A percentile compares a stretch with the other conserved stretches of the same genome.
Evolutionary conservation across 2,329 filamentous ascomycete genomes (phyloP).

Genomic region (Exophiala calicioides): DNA sequence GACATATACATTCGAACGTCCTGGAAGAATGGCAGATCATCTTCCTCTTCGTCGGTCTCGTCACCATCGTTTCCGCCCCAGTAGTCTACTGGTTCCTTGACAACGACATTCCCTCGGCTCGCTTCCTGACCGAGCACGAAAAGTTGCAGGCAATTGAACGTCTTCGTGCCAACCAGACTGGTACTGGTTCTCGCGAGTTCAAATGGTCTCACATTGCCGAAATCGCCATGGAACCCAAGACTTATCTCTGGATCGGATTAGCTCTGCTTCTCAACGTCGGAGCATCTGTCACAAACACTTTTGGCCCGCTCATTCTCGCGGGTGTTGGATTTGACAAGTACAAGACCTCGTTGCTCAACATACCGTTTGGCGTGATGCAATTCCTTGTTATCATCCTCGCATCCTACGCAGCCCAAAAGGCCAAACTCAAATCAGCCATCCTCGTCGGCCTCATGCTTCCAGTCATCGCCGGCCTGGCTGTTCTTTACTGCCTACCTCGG

Average conservation of each 20-base stretch:
- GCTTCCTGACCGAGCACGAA: constrained; percentile 51
- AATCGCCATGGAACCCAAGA: constrained; percentile 47
- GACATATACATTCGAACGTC: constrained; percentile 50
- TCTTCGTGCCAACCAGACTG: constrained; percentile 53
- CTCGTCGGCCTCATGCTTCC: constrained; percentile 58
- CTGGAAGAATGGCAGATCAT: constrained; percentile 58
- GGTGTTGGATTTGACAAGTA: constrained; percentile 63
- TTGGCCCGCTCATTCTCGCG: constrained; percentile 63
- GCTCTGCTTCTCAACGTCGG: constrained; percentile 65
- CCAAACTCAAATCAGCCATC: constrained; percentile 58
- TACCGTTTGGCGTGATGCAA: constrained; percentile 66
- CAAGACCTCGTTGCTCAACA: constrained; percentile 62
- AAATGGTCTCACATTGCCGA: constrained; percentile 49
- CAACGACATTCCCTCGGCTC: constrained; percentile 57
- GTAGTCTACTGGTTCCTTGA: constrained; percentile 63
- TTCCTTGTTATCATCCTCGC: constrained; percentile 59
- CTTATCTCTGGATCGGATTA: constrained; percentile 62
- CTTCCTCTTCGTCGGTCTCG: constrained; percentile 62
- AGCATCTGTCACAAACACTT: constrained; percentile 63
- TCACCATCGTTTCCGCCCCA: constrained; percentile 61
- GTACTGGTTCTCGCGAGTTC: constrained; percentile 48
- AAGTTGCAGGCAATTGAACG: constrained; percentile 51
- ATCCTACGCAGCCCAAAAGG: constrained; percentile 60
- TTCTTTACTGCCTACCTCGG: constrained; percentile 56
- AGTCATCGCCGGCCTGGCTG: constrained; percentile 58